Conservation (phyloP, 805 yeast genomes). For the Cyberlindnera americana region DNA sequence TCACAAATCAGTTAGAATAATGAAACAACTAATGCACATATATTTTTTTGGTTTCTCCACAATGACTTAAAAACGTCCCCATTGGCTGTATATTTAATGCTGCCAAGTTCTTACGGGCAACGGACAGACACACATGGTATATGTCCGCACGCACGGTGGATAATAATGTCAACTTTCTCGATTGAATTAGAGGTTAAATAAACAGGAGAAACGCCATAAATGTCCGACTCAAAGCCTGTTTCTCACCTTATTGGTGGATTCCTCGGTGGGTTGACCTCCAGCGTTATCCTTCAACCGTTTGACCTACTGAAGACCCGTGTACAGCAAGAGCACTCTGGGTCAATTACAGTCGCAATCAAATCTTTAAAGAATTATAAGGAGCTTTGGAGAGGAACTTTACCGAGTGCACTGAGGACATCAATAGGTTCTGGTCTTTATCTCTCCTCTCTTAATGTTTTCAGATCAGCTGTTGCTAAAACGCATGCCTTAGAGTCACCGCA, state of each 20-base stretch:
- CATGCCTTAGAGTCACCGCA: slow-evolving; percentile 7
- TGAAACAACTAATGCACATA: too few relatives aligned
- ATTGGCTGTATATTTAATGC: neutral
- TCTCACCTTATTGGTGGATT: slow-evolving; percentile 78
- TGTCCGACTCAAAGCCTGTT: slow-evolving; percentile 20
- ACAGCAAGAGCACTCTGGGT: slow-evolving; percentile 50
- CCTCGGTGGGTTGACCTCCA: slow-evolving; percentile 77
- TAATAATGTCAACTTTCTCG: too few relatives aligned
- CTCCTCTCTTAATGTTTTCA: slow-evolving; percentile 59
- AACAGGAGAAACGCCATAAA: too few relatives aligned
- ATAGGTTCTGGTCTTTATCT: slow-evolving; percentile 87
- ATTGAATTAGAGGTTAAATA: too few relatives aligned
- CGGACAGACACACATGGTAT: too few relatives aligned
- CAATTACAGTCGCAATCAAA: slow-evolving; percentile 32
- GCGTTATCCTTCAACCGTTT: slow-evolving; percentile 80
- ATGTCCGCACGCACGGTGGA: too few relatives aligned
- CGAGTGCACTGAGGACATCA: slow-evolving; percentile 86
- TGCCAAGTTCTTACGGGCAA: neutral
- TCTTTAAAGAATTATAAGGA: slow-evolving; percentile 40
- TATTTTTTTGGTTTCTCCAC: too few relatives aligned
- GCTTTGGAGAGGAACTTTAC: slow-evolving; percentile 92
- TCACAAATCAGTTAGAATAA: neutral
- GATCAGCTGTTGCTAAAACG: slow-evolving; percentile 46
- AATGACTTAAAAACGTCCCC: neutral
- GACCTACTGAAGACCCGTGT: slow-evolving; percentile 85